These are phyloP conservation scores for Fagus sylvatica DNA, from an alignment of 306 rosid genomes.

Conservation along the genomic window DNA sequence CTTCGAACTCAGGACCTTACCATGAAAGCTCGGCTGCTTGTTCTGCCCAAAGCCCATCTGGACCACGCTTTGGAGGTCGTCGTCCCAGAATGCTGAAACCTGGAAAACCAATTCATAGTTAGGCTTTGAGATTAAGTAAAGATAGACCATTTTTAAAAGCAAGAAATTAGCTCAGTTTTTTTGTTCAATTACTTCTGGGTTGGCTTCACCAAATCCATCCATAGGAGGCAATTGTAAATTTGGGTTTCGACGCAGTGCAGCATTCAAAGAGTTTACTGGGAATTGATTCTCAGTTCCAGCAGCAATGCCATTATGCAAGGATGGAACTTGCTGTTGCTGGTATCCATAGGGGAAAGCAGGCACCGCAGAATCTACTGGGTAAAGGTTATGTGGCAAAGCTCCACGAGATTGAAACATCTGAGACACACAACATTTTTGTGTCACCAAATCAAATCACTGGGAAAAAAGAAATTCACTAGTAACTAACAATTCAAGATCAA, in stretches of 20 bases:
- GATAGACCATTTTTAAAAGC: background rate
- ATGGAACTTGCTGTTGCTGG: conserved; percentile 42
- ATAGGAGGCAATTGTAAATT: conserved; percentile 28
- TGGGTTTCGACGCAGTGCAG: conserved; percentile 29
- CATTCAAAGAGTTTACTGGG: conserved; percentile 26
- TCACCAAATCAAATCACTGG: background rate
- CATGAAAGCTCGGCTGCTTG: conserved; percentile 39
- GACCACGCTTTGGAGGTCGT: conserved; percentile 54
- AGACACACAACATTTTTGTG: background rate
- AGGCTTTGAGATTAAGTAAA: conserved; percentile 17
- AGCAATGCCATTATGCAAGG: conserved; percentile 30
- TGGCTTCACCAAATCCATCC: conserved; percentile 36
- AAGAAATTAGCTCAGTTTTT: conserved; percentile 2
- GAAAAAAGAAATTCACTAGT: conserved; percentile 8
- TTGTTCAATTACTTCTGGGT: conserved; percentile 30
- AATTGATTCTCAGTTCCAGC: conserved; percentile 39
- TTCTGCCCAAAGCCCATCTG: conserved; percentile 56
- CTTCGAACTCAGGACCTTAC: conserved; percentile 13
- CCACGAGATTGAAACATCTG: conserved; percentile 54
- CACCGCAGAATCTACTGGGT: conserved; percentile 37
- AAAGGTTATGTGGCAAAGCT: conserved; percentile 35
- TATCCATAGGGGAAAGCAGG: conserved; percentile 39
- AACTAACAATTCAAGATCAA: background rate
- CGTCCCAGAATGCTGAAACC: conserved; percentile 48
- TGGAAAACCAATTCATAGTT: conserved; percentile 17